Evolutionary conservation across 2,329 filamentous ascomycete genomes (phyloP).

Genomic region (Penicillium brevicompactum): DNA sequence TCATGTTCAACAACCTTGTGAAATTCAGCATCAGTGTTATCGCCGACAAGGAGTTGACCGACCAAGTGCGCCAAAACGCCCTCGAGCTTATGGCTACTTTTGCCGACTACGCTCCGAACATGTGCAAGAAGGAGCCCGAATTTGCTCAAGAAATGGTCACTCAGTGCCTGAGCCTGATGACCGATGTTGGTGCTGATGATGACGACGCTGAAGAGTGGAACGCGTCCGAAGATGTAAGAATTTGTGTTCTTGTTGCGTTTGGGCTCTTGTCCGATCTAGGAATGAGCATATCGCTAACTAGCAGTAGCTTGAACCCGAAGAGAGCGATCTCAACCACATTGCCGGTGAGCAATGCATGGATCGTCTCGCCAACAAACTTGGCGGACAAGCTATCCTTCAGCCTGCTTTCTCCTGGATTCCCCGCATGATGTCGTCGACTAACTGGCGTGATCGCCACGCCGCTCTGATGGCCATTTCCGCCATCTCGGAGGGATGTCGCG

Average conservation of each 20-base stretch:
- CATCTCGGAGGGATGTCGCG: constrained; percentile 94
- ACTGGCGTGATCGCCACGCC: constrained; percentile 94
- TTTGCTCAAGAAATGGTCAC: constrained; percentile 98
- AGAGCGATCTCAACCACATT: constrained; percentile 96
- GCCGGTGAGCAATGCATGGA: constrained; percentile 99
- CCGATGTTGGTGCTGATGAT: constrained; percentile 90
- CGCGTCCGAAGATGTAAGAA: constrained; percentile 78
- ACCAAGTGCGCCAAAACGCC: constrained; percentile 89
- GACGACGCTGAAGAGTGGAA: constrained; percentile 96
- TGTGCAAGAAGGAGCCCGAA: constrained; percentile 91
- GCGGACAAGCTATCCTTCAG: constrained; percentile 86
- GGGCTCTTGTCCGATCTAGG: background rate
- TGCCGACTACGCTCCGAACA: constrained; percentile 87
- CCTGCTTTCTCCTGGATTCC: constrained; percentile 97
- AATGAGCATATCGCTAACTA: constrained; percentile 28
- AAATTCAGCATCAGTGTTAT: constrained; percentile 92
- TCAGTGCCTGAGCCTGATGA: constrained; percentile 97
- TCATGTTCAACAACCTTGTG: constrained; percentile 88
- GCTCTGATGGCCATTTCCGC: constrained; percentile 98
- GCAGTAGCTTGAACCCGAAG: constrained; percentile 79
- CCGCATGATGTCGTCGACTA: constrained; percentile 92
- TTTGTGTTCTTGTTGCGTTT: background rate
- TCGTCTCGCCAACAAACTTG: constrained; percentile 92
- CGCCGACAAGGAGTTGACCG: constrained; percentile 90
- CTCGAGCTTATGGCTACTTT: constrained; percentile 98